Evolutionary conservation across 371 early-diverging fungal species (phyloP), one percentile per base, ranked within the genome.

Genomic region (Conidiobolus incongruus): DNA sequence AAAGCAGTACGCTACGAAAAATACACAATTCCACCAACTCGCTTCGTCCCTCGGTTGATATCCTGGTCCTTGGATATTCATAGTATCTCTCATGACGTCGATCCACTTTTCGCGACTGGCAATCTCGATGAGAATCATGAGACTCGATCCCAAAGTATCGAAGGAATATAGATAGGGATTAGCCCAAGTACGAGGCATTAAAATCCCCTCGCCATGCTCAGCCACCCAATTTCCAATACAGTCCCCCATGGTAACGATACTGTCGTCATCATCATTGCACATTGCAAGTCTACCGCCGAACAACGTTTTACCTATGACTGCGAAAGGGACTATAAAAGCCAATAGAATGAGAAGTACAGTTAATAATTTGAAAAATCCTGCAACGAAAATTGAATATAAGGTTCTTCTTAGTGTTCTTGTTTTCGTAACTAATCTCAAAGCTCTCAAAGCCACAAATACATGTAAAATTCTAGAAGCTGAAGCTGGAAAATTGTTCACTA

Each of bases 101-200:
- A 65, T 55, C 79, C 79, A 78, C 3, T 75, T 75, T 52, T 78
- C 79, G 35, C 75, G 73, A 19, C 72, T 72, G 1, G 66, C 59
- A 53, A 72, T 70, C 44, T 73, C 74, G 35, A 78, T 66, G 0
- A 78, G 52, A 28, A 74, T 67, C 41, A 72, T 43, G 30, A 76
- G 52, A 0, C 70, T 66, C 0, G 55, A 49, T 40, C 64, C 59
- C 52, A 78, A 73, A 13, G 65, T 63, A 49, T 76, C 71, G 57
- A 78, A 78, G 41, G 71, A 75, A 52, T 71, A 76, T 0, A 61
- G 66, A 22, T 62, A 60, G 0, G 74, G 77, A 36, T 76, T 75
- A 5, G 44, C 35, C 79, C 79, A 78, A 1, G 65, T 60, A 20
- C 75, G 66, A 0, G 79, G 79, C 46, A 51, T 54, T 33, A 70